Evolutionary conservation across 1,284 basidiomycete genomes (phyloP), one percentile per base, ranked within the genome.

Genomic region (Cutaneotrichosporon sp.): DNA sequence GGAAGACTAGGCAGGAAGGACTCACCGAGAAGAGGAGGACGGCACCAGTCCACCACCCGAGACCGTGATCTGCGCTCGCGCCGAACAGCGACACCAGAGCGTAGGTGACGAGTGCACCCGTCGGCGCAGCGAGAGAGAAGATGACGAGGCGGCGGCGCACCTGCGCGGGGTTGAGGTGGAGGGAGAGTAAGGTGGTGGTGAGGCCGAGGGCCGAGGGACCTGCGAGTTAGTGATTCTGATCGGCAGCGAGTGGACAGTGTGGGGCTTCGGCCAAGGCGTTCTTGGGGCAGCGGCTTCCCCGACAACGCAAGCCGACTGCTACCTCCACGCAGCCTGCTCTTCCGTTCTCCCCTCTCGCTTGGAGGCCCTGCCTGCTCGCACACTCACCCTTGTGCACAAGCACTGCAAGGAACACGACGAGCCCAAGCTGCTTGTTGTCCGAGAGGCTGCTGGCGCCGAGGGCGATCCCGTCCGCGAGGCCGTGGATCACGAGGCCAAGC

Each of bases 401-500:
- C 34, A 97, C 85, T 2, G 94, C 93, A 31, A 95, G 72, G 74
- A 97, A 95, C 1, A 97, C 89, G 46, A 95, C 82, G 13, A 92
- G 71, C 2, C 91, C 89, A 33, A 95, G 72, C 46, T 77, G 73
- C 1, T 72, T 67, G 16, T 67, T 74, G 5, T 69, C 70, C 16
- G 67, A 70, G 31, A 79, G 65, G 27, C 80, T 76, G 47, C 81
- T 81, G 4, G 92, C 89, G 29, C 93, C 94, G 51, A 97, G 80
- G 1, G 92, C 92, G 60, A 95, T 86, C 1, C 94, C 94, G 77
- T 97, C 94, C 0, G 92, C 90, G 34, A 93, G 82, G 2, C 88
- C 90, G 73, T 97, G 94, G 43, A 93, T 85, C 38, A 91, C 84
- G 49, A 97, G 81, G 0, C 93, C 94, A 6, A 95, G 77, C 0